Conservation (phyloP, 345 rosid genomes). For the Citrus sp. region DNA sequence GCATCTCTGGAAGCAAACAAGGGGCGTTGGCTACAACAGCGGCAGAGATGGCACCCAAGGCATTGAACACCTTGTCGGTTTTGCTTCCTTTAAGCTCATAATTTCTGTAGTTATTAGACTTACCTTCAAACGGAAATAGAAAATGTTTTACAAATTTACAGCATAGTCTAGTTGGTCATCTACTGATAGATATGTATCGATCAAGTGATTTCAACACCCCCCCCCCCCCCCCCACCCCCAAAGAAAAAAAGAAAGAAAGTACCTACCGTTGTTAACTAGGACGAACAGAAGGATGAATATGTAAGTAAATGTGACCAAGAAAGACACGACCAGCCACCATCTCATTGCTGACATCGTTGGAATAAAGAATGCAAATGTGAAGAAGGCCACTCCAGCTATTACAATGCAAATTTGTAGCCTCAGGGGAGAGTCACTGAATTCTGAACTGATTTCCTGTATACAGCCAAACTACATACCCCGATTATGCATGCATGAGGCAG, state of each 20-base stretch:
- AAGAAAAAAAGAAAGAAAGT: too few species aligned
- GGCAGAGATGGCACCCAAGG: slow-evolving; percentile 28
- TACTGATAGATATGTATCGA: too few species aligned
- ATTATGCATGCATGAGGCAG: too few species aligned
- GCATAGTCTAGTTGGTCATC: too few species aligned
- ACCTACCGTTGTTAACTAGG: slow-evolving; percentile 21
- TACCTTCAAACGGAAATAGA: slow-evolving; percentile 8
- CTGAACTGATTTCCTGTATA: slow-evolving; percentile 23
- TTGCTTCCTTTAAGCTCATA: slow-evolving; percentile 19
- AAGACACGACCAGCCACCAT: slow-evolving; percentile 27
- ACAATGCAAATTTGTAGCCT: slow-evolving; percentile 26
- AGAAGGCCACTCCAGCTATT: slow-evolving; percentile 28
- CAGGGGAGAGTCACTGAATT: slow-evolving; percentile 19
- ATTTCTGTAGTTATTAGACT: slow-evolving; percentile 7
- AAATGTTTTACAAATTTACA: too few species aligned
- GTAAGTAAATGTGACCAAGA: slow-evolving; percentile 20
- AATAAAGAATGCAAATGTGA: slow-evolving; percentile 16
- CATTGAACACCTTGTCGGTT: slow-evolving; percentile 17
- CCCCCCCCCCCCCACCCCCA: too few species aligned
- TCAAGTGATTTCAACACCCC: too few species aligned
- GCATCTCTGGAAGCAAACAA: slow-evolving; percentile 33
- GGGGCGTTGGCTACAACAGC: slow-evolving; percentile 18
- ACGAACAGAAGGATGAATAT: slow-evolving; percentile 10
- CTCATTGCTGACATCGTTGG: slow-evolving; percentile 36
- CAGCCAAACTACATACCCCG: too few species aligned